phyloP scores from a whole-genome alignment of 352 stramenopile species.

The Globisporangium takayamanum region DNA sequence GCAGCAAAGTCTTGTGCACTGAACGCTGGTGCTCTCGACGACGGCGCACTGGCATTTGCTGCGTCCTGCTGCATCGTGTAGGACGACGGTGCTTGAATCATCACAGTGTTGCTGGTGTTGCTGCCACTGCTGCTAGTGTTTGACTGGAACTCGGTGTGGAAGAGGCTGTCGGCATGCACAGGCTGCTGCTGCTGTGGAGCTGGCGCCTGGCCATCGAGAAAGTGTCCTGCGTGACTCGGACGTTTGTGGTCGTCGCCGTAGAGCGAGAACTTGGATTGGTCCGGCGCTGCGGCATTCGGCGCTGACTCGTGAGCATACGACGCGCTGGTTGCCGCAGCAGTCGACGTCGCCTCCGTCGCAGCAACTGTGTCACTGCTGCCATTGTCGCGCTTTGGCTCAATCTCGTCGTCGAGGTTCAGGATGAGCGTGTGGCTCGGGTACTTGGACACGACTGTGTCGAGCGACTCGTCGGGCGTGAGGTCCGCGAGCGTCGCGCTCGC shows the following conservation, averaged over 20 bases:
- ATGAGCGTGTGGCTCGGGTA: conserved; percentile 5
- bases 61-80: too few species aligned
- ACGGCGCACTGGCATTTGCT: too few species aligned
- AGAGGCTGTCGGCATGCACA: conserved; percentile 3
- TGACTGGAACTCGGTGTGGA: conserved; percentile 7
- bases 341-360: background rate
- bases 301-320: conserved; percentile 2
- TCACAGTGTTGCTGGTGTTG: background rate
- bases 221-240: background rate
- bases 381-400: background rate
- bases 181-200: conserved; percentile 8
- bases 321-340: background rate
- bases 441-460: background rate
- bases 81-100: too few species aligned
- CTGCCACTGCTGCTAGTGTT: background rate
- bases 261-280: conserved; percentile 8
- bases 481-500: conserved; percentile 12
- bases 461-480: conserved; percentile 9
- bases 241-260: conserved; percentile 9
- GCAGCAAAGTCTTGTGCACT: too few species aligned
- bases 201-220: conserved; percentile 1
- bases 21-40: too few species aligned
- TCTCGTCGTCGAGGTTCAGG: conserved; percentile 4
- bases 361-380: background rate
- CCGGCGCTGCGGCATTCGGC: background rate